These are phyloP conservation scores for Linnemannia schmuckeri DNA, from an alignment of 192 early-diverging fungal species.

Conservation along the genomic window DNA sequence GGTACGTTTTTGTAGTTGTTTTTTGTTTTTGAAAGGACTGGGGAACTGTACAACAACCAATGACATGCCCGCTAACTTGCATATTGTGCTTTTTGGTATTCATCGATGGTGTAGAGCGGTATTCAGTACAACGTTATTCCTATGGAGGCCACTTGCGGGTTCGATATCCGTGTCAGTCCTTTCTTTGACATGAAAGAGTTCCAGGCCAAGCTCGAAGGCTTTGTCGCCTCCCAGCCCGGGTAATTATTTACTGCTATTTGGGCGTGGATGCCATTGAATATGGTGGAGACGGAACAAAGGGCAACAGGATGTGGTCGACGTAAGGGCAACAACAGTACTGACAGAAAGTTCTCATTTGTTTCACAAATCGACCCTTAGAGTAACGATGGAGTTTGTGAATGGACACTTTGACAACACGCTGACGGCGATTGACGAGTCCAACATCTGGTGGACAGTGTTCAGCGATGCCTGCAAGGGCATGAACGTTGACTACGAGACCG, in stretches of 20 bases:
- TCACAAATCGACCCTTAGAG: slow-evolving; percentile 54
- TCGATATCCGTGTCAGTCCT: slow-evolving; percentile 86
- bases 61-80: not conserved
- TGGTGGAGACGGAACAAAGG: not conserved
- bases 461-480: slow-evolving; percentile 66
- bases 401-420: slow-evolving; percentile 71
- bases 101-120: slow-evolving; percentile 57
- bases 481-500: slow-evolving; percentile 69
- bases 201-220: slow-evolving; percentile 61
- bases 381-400: slow-evolving; percentile 73
- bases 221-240: slow-evolving; percentile 59
- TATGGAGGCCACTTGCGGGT: slow-evolving; percentile 71
- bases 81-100: not conserved
- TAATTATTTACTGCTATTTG: slow-evolving; percentile 23
- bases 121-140: slow-evolving; percentile 89
- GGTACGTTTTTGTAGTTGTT: slow-evolving; percentile 15
- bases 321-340: not conserved
- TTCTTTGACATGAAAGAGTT: slow-evolving; percentile 74
- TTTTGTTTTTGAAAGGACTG: not conserved
- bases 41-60: too few species aligned
- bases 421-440: slow-evolving; percentile 67
- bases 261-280: not conserved
- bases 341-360: not conserved
- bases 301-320: not conserved
- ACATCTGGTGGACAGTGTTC: slow-evolving; percentile 79